Conservation (phyloP, 2,329 filamentous ascomycete species). For the Ophiostoma tasmaniense region DNA sequence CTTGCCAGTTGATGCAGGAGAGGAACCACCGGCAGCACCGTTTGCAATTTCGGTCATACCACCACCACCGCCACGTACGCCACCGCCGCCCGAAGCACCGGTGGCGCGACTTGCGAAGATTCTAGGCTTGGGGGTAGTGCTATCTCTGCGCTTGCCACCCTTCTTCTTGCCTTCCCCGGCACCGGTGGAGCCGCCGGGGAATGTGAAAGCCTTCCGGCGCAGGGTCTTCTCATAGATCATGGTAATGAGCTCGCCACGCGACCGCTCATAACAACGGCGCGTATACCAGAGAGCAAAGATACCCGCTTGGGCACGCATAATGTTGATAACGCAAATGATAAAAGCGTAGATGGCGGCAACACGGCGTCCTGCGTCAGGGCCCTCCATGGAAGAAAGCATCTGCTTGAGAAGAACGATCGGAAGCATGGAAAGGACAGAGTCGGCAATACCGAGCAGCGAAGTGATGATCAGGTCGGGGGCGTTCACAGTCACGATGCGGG, state of each 20-base stretch:
- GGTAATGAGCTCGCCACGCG: slow-evolving; percentile 75
- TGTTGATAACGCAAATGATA: slow-evolving; percentile 50
- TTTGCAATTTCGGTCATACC: slow-evolving; percentile 12
- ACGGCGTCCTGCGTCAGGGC: slow-evolving; percentile 38
- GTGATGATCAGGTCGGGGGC: slow-evolving; percentile 68
- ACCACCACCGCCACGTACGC: slow-evolving; percentile 11
- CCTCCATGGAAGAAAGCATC: slow-evolving; percentile 58
- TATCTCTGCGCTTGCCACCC: slow-evolving; percentile 25
- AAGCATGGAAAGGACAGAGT: slow-evolving; percentile 47
- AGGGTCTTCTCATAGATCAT: slow-evolving; percentile 43
- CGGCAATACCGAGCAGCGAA: slow-evolving; percentile 53
- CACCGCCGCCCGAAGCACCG: slow-evolving; percentile 7
- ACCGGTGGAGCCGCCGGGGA: slow-evolving; percentile 24
- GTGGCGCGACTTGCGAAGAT: slow-evolving; percentile 8
- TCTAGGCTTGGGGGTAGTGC: slow-evolving; percentile 11
- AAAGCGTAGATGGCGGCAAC: slow-evolving; percentile 58
- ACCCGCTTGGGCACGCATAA: slow-evolving; percentile 55
- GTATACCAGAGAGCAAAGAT: slow-evolving; percentile 73
- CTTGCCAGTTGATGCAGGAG: slow-evolving; percentile 73
- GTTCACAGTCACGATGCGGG: slow-evolving; percentile 64
- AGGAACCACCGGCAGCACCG: slow-evolving; percentile 24
- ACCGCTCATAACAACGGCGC: slow-evolving; percentile 75
- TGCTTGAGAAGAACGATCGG: slow-evolving; percentile 64
- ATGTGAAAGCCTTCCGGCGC: slow-evolving; percentile 66
- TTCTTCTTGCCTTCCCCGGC: neutral